Evolutionary conservation across 2,329 filamentous ascomycete genomes (phyloP), one percentile per base, ranked within the genome.

Genomic region (Ophiognomonia clavigignenti-juglandacearum): DNA sequence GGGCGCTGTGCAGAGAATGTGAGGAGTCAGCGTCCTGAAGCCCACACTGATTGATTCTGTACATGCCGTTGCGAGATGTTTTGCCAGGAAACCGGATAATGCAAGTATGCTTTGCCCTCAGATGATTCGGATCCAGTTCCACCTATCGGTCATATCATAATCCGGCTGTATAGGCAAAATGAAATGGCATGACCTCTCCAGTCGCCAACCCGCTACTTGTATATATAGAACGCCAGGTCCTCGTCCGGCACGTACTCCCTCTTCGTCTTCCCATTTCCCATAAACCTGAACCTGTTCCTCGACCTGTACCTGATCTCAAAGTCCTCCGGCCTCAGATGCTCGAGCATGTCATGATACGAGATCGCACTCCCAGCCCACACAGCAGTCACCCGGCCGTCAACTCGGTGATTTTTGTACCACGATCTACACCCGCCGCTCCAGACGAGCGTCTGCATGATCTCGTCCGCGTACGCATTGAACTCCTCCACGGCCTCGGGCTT

Each of bases 351-450:
- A 6, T 49, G 23, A 18, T 45, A 49, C 7, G 37, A 40, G 2
- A 46, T 11, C n/a, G 29, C 29, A 16, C 29, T 36, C 34, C 19
- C 34, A 7, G 34, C 34, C 34, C 44, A 51, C 13, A 46, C 38
- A 35, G 43, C 48, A n/a, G 48, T 51, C 6, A 51, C 44, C n/a
- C 44, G 31, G n/a, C 48, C 48, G 6, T 51, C 48, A 4, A 46
- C 39, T 5, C 43, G 43, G 20, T 43, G 38, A 13, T 44, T 47
- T 24, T 51, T 51, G 4, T 50, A 51, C 48, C 44, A 51, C 4
- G 38, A 43, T 20, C 26, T 41, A 22, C 48, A 51, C 4, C 43
- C 44, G 2, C 48, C 48, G 1, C 32, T 35, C 48, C 48, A 51
- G 3, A 46, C 44, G 18, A 51, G 24, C 7, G 39, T 43, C 31